phyloP scores from a whole-genome alignment of 2,329 filamentous ascomycete genomes.

The Meredithiella fracta region DNA sequence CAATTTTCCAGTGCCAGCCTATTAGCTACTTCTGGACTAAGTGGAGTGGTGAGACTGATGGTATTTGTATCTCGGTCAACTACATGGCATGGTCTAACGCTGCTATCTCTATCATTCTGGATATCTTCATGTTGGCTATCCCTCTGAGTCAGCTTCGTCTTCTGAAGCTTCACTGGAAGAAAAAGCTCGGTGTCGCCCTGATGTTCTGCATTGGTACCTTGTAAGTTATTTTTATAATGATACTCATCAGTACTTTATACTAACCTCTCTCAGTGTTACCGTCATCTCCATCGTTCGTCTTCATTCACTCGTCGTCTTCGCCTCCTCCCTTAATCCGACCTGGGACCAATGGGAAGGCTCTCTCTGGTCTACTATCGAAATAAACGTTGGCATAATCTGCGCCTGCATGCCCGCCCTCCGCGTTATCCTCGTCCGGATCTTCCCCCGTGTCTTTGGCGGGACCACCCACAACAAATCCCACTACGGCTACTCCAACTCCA shows the following conservation, averaged over 20 bases:
- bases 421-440: conserved; percentile 19
- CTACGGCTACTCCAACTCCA: conserved; percentile 16
- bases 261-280: conserved; percentile 18
- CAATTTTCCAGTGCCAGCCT: conserved; percentile 31
- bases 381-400: conserved; percentile 22
- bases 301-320: conserved; percentile 18
- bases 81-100: conserved; percentile 31
- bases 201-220: conserved; percentile 30
- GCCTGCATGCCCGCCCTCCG: conserved; percentile 21
- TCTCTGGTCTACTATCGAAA: conserved; percentile 21
- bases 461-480: conserved; percentile 16
- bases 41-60: conserved; percentile 32
- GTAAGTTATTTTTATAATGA: conserved; percentile 16
- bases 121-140: conserved; percentile 31
- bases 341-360: conserved; percentile 19
- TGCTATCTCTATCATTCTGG: conserved; percentile 30
- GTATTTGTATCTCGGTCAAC: conserved; percentile 30
- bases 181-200: conserved; percentile 27
- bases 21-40: conserved; percentile 31
- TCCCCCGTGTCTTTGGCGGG: conserved; percentile 20
- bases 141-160: conserved; percentile 26
- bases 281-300: conserved; percentile 21
- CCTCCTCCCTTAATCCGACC: conserved; percentile 19
- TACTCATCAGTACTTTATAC: background rate
- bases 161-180: conserved; percentile 26